These are phyloP conservation scores for Fraxinus sp. DNA, from an alignment of 305 asterid genomes.

Conservation along the genomic window DNA sequence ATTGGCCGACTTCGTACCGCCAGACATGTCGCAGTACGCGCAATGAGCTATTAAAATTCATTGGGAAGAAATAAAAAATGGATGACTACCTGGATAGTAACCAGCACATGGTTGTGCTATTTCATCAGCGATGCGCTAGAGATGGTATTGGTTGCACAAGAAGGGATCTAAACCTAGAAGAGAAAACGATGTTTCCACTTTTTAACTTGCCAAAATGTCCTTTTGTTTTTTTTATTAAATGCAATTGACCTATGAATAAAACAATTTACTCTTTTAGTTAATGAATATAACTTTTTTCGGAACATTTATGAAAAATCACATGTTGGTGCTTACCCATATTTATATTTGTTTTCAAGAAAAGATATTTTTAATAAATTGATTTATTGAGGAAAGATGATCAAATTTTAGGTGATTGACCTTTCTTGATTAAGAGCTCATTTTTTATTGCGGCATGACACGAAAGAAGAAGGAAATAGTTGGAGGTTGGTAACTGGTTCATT, in stretches of 20 bases:
- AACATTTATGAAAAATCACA: not conserved
- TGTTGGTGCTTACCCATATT: not conserved
- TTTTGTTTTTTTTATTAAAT: not conserved
- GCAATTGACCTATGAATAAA: not conserved
- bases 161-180: not conserved
- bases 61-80: not conserved
- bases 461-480: conserved; percentile 9
- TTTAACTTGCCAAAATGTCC: not conserved
- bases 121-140: not conserved
- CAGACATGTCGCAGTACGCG: not conserved
- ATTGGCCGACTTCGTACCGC: not conserved
- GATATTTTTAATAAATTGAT: not conserved
- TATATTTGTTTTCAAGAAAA: not conserved
- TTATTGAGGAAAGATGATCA: not conserved
- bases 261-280: not conserved
- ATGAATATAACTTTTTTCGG: not conserved
- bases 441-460: not conserved
- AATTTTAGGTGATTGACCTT: conserved; percentile 13
- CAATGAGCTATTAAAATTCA: not conserved
- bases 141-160: not conserved
- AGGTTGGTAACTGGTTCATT: conserved; percentile 2
- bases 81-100: not conserved
- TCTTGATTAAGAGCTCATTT: not conserved
- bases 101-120: not conserved
- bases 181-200: not conserved